A percentile compares a stretch with the other conserved stretches of the same genome.
phyloP scores from a whole-genome alignment of 2,329 filamentous ascomycete species.

The Penicillium italicum region DNA sequence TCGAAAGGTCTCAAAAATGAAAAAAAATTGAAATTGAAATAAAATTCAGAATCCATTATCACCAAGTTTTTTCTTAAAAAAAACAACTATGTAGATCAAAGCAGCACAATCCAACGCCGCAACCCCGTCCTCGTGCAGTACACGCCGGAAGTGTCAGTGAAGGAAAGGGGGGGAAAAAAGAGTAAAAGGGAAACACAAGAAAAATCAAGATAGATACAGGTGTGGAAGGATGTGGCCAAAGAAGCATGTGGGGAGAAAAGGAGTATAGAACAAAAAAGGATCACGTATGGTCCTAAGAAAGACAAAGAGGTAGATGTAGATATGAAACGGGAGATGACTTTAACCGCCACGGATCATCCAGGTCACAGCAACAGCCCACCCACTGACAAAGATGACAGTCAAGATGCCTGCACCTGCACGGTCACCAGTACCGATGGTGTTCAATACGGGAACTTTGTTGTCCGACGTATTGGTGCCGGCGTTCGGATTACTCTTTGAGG shows the following conservation, averaged over 20 bases:
- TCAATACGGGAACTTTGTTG: constrained; percentile 7
- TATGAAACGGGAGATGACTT: background rate
- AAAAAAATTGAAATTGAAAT: background rate
- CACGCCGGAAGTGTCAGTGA: constrained; percentile 4
- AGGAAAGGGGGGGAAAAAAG: background rate
- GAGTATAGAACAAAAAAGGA: constrained; percentile 15
- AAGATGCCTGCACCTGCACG: constrained; percentile 37
- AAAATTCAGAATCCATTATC: background rate
- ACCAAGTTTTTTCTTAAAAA: background rate
- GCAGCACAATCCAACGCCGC: constrained; percentile 4
- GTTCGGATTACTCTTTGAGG: constrained; percentile 47
- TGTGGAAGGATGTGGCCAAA: background rate
- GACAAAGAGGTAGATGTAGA: background rate
- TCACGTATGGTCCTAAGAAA: constrained; percentile 9
- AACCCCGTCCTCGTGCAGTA: constrained; percentile 7
- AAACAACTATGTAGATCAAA: background rate
- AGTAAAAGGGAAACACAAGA: background rate
- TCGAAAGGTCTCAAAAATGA: background rate
- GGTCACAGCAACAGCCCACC: constrained; percentile 28
- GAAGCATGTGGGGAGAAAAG: constrained; percentile 6
- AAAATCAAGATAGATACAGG: constrained; percentile 13
- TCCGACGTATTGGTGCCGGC: constrained; percentile 34
- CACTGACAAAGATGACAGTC: constrained; percentile 30
- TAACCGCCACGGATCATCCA: constrained; percentile 33
- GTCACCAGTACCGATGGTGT: constrained; percentile 33